Percentiles rank a stretch among this genome's conserved stretches.
These are phyloP conservation scores for Gryganskiella cystojenkinii DNA, from an alignment of 192 early-diverging fungal genomes.

Conservation along the genomic window DNA sequence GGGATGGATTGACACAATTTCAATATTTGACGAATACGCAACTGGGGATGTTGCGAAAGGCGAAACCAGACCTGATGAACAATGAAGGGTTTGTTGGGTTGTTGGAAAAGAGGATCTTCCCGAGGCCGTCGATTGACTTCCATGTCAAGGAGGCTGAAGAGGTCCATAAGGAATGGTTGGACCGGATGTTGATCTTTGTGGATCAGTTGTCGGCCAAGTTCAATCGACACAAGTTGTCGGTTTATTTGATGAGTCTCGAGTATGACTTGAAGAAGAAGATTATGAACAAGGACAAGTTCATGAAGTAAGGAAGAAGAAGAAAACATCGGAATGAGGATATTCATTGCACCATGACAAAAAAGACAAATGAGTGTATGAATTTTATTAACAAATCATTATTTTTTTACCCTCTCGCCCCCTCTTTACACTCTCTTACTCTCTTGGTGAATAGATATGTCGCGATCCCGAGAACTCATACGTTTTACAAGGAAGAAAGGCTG, in stretches of 20 bases:
- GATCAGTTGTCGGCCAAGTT: constrained; percentile 31
- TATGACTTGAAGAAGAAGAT: constrained; percentile 15
- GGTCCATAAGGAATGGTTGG: constrained; percentile 20
- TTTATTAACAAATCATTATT: background rate
- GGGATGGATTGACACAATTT: background rate
- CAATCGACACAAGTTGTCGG: constrained; percentile 35
- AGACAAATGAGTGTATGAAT: too few species aligned
- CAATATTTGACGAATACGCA: constrained; percentile 16
- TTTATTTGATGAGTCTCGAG: constrained; percentile 46
- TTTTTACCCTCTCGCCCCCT: background rate
- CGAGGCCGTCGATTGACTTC: background rate
- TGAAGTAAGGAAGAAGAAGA: constrained; percentile 17
- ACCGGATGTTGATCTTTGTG: constrained; percentile 31
- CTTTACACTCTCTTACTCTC: background rate
- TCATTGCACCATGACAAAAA: too few species aligned
- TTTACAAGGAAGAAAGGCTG: constrained; percentile 6
- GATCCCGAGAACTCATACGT: constrained; percentile 14
- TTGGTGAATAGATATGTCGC: constrained; percentile 5
- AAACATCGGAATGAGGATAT: background rate
- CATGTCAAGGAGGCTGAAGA: background rate
- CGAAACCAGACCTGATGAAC: constrained; percentile 7
- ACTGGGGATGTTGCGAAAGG: constrained; percentile 9
- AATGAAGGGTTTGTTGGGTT: constrained; percentile 40
- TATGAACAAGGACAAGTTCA: constrained; percentile 25
- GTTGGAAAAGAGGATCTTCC: constrained; percentile 28